Evolutionary conservation across 164 flowering plant species (phyloP).

Genomic region (Amborella trichopoda): DNA sequence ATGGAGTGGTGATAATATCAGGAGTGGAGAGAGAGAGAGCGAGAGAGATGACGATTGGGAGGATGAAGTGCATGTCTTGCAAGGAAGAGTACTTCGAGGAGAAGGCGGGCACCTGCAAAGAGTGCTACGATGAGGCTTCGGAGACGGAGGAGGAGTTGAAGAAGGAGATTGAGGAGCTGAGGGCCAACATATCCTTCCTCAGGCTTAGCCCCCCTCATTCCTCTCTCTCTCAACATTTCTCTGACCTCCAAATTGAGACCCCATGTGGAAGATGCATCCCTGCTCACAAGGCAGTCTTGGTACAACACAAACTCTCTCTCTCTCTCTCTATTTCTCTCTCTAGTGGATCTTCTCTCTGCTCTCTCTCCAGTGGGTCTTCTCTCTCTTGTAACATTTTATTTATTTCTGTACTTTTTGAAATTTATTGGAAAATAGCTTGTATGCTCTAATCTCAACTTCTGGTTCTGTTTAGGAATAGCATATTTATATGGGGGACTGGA

Average conservation of each 20-base stretch:
- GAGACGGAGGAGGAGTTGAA: slow-evolving; percentile 86
- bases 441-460: too few relatives aligned
- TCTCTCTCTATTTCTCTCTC: too few relatives aligned
- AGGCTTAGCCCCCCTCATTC: slow-evolving; percentile 24
- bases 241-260: slow-evolving; percentile 60
- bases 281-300: slow-evolving; percentile 77
- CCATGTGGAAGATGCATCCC: slow-evolving; percentile 28
- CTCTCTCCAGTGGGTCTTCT: not conserved
- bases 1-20: too few relatives aligned
- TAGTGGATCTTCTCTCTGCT: not conserved
- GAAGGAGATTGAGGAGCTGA: slow-evolving; percentile 84
- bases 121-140: slow-evolving; percentile 92
- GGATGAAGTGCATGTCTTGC: slow-evolving; percentile 70
- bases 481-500: too few relatives aligned
- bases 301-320: slow-evolving; percentile 10
- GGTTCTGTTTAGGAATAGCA: too few relatives aligned
- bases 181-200: slow-evolving; percentile 61
- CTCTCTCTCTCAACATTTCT: slow-evolving; percentile 15
- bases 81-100: slow-evolving; percentile 34
- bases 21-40: not conserved
- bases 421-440: too few relatives aligned
- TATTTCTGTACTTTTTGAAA: too few relatives aligned
- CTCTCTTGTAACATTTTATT: too few relatives aligned
- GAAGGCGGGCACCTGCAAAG: slow-evolving; percentile 88
- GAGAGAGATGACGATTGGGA: slow-evolving; percentile 1